Percentiles rank a stretch among this genome's conserved stretches.
Conservation (phyloP, 495 filamentous ascomycete genomes). For the Apodospora peruviana region DNA sequence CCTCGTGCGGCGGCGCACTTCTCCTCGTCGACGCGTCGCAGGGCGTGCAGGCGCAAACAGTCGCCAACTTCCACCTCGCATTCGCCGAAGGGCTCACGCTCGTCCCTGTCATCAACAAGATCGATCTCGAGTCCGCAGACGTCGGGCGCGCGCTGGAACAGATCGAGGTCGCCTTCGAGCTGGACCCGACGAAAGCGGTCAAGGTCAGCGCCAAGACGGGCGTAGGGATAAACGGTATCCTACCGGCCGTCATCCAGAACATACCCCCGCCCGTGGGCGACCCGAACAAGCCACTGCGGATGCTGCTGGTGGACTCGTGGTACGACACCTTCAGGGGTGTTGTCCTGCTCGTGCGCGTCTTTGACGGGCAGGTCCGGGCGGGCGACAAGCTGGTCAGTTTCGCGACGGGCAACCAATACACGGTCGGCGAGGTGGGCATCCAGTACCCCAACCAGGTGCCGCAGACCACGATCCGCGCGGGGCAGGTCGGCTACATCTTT, state of each 20-base stretch:
- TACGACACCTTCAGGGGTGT: constrained; percentile 95
- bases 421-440: constrained; percentile 92
- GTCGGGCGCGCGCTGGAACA: constrained; percentile 78
- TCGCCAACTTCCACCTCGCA: constrained; percentile 95
- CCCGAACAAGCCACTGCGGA: constrained; percentile 60
- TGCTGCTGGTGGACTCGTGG: constrained; percentile 95
- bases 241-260: constrained; percentile 79
- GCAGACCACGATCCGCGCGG: constrained; percentile 73
- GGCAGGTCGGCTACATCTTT: constrained; percentile 91
- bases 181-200: constrained; percentile 76
- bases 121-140: constrained; percentile 86
- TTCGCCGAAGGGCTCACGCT: constrained; percentile 84
- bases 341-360: constrained; percentile 83
- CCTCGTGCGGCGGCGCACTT: constrained; percentile 88
- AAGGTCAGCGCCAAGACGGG: constrained; percentile 93
- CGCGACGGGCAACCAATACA: constrained; percentile 80
- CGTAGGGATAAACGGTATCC: constrained; percentile 68
- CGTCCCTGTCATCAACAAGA: constrained; percentile 93
- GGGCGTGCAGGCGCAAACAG: constrained; percentile 89
- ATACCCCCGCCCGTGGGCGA: constrained; percentile 80
- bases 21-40: constrained; percentile 91
- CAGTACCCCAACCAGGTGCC: constrained; percentile 88
- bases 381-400: constrained; percentile 82
- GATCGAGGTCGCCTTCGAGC: constrained; percentile 76
- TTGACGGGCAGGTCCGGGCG: constrained; percentile 76